Base-by-base conservation (phyloP, 306 rosid species). In the Pyrus betulifolia region DNA sequence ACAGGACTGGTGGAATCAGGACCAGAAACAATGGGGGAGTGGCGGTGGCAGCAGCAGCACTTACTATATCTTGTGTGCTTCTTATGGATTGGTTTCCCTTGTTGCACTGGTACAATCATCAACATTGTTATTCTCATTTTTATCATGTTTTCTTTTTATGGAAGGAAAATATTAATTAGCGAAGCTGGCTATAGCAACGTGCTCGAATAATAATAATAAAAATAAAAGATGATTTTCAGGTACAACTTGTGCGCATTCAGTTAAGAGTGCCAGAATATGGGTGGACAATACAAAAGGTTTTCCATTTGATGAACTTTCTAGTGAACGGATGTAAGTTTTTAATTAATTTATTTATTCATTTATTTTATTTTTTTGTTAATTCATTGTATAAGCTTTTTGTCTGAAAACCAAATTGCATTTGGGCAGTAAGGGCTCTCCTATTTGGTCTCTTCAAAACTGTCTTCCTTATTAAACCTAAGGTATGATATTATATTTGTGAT, bases 241-340 rank as follows among this genome's bases (percentile, higher is more conserved):
- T 86, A 19, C 97, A 91, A 89, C 70, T 91, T 57, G 70, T 88
- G 52, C 85, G 97, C 8, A 89, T 91, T 88, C 93, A 91, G 66
- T 61, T 79, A 75, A 86, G 95, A 84, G 89, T 91, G 7, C 93
- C 89, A 11, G 97, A 89, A 78, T 89, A 80, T 82, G 97, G 91
- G 22, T 91, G 95, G 93, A 91, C 97, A 69, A 91, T 91, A 6
- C 95, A 91, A 81, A 91, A 88, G 84, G 87, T 83, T 84, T 91
- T 91, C 84, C 97, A 91, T 84, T 84, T 89, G 83, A 88, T 91
- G 97, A 91, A 87, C 83, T 88, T 88, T 77, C 17, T 86, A 70
- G 92, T 89, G 77, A 89, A 86, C 76, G 95, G 90, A 84, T 65
- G 97, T 89, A 85, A 86, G 86, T 31, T 61, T 61, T 60, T 22